These are phyloP conservation scores for Epichloe hybrida DNA, from an alignment of 2,329 filamentous ascomycete genomes.

Conservation along the genomic window DNA sequence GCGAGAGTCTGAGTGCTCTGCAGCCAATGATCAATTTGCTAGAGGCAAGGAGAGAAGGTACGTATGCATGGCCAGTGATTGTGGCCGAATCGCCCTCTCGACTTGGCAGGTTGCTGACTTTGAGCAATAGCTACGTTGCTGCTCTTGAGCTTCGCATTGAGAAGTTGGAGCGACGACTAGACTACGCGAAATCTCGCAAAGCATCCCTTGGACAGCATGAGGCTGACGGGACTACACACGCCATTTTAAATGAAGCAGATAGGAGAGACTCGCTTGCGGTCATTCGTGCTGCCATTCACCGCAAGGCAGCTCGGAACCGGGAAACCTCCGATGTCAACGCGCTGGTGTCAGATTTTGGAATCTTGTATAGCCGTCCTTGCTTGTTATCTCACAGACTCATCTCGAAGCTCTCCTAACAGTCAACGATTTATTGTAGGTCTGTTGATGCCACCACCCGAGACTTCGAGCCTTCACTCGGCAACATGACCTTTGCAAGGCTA, in stretches of 20 bases:
- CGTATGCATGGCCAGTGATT: conserved; percentile 7
- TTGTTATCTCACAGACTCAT: background rate
- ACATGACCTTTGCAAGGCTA: conserved; percentile 84
- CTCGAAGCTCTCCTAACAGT: background rate
- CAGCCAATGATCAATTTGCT: conserved; percentile 90
- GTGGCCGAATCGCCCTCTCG: too few species aligned
- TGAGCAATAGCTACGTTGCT: conserved; percentile 59
- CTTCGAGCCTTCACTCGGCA: conserved; percentile 76
- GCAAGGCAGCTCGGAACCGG: conserved; percentile 47
- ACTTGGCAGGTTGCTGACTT: background rate
- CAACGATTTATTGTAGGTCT: conserved; percentile 39
- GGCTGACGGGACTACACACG: conserved; percentile 25
- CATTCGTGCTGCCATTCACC: conserved; percentile 49
- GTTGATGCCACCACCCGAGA: conserved; percentile 91
- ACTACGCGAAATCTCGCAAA: conserved; percentile 56
- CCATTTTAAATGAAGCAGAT: conserved; percentile 27
- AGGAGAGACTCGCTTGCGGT: conserved; percentile 50
- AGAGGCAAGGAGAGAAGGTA: conserved; percentile 86
- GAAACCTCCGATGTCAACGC: conserved; percentile 85
- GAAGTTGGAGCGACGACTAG: conserved; percentile 67
- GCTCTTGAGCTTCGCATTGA: conserved; percentile 87
- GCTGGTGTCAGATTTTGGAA: conserved; percentile 86
- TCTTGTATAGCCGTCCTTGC: conserved; percentile 44
- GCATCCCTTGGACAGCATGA: conserved; percentile 56
- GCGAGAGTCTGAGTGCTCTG: conserved; percentile 75